Percentiles rank a stretch among this genome's conserved stretches.
Conservation (phyloP, 2,329 filamentous ascomycete species). For the Epicoccum sorghinum region DNA sequence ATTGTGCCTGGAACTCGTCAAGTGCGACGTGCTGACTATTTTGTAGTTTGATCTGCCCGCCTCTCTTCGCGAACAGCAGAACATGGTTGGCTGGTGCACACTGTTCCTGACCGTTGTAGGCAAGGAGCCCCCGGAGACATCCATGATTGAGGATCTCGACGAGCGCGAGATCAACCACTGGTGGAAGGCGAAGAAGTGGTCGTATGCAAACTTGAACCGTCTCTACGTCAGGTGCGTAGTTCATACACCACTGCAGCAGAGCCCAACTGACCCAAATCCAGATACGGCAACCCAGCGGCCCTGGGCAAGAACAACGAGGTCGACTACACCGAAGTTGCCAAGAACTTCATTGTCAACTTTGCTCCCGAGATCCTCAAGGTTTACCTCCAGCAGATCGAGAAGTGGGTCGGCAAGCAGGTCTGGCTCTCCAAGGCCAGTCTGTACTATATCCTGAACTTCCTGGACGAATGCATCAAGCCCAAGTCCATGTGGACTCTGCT, state of each 20-base stretch:
- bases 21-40: slow-evolving; percentile 28
- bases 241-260: background rate
- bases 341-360: slow-evolving; percentile 87
- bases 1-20: background rate
- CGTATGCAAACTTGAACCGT: slow-evolving; percentile 95
- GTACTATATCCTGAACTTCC: slow-evolving; percentile 90
- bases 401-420: slow-evolving; percentile 91
- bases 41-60: slow-evolving; percentile 81
- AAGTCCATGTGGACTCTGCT: slow-evolving; percentile 96
- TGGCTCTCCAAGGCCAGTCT: slow-evolving; percentile 96
- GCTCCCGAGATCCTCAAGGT: slow-evolving; percentile 95
- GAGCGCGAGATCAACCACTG: slow-evolving; percentile 94
- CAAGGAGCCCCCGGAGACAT: slow-evolving; percentile 79
- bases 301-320: slow-evolving; percentile 76
- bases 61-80: slow-evolving; percentile 77
- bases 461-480: slow-evolving; percentile 96
- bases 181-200: slow-evolving; percentile 99
- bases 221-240: slow-evolving; percentile 81
- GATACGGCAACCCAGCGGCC: slow-evolving; percentile 85
- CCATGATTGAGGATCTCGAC: slow-evolving; percentile 78
- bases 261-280: slow-evolving; percentile 47
- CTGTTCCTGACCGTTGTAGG: slow-evolving; percentile 89
- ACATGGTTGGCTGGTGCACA: slow-evolving; percentile 94
- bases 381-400: slow-evolving; percentile 93
- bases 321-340: slow-evolving; percentile 81